Evolutionary conservation across 805 yeast genomes (phyloP).

Genomic region (Hanseniaspora guilliermondii): DNA sequence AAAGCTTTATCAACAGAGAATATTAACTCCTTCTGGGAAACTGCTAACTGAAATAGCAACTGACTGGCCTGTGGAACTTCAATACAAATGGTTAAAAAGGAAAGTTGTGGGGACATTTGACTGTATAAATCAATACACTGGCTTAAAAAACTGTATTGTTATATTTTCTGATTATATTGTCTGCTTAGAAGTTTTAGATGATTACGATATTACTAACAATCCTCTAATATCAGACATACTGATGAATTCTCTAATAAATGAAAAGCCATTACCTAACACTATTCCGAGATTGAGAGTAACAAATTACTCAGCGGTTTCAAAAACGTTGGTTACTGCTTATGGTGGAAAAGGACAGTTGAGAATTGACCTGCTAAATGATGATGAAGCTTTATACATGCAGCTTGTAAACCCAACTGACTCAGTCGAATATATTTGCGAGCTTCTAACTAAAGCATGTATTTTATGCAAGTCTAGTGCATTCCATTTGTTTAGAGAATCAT

Average conservation of each 20-base stretch:
- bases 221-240: constrained; percentile 66
- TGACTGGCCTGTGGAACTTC: constrained; percentile 78
- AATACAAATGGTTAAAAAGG: constrained; percentile 77
- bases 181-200: constrained; percentile 44
- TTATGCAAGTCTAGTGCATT: constrained; percentile 64
- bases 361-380: constrained; percentile 18
- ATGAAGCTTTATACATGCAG: constrained; percentile 5
- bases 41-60: constrained; percentile 70
- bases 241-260: constrained; percentile 83
- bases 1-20: constrained; percentile 44
- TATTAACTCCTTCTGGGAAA: constrained; percentile 86
- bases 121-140: constrained; percentile 28
- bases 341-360: constrained; percentile 21
- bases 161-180: constrained; percentile 72
- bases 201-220: constrained; percentile 23
- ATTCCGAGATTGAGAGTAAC: constrained; percentile 60
- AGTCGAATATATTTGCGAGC: constrained; percentile 22
- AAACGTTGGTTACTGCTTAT: constrained; percentile 38
- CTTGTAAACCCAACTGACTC: constrained; percentile 14
- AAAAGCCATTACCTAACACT: constrained; percentile 52
- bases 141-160: constrained; percentile 45
- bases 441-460: constrained; percentile 44
- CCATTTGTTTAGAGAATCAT: constrained; percentile 51
- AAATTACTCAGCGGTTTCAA: constrained; percentile 52
- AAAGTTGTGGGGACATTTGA: constrained; percentile 70